Evolutionary conservation across 768 basidiomycete genomes (phyloP), one percentile per base, ranked within the genome.

Genomic region (Russula foetens): DNA sequence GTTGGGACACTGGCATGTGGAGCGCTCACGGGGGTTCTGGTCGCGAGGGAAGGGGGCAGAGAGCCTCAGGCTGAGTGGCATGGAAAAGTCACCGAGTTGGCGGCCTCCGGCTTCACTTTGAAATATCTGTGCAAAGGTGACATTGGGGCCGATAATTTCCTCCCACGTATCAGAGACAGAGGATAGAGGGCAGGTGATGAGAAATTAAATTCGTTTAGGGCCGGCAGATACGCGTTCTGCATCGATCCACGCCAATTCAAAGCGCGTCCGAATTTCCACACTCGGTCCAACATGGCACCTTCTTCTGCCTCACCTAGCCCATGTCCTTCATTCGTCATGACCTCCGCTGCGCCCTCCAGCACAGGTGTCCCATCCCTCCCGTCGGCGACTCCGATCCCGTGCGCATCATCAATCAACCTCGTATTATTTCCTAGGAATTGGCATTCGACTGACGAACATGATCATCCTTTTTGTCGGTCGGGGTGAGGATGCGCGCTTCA

Each of bases 401-500:
- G 39, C 47, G 60, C 44, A 7, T 38, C n/a, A 11, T n/a, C n/a
- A n/a, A n/a, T n/a, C n/a, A n/a, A n/a, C n/a, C n/a, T n/a, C n/a
- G n/a, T n/a, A n/a, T n/a, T n/a, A n/a, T n/a, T 17, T 7, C 24
- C 24, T 21, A 43, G 39, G 23, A 4, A 6, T 11, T 9, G 23
- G 19, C 12, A 31, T 17, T 29, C 9, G 28, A 15, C 28, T 9
- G 17, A 9, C 48, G 15, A 17, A 19, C n/a, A n/a, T n/a, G n/a
- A n/a, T n/a, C 26, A 7, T 14, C 1, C 24, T 8, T n/a, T 2
- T 5, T 15, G 41, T 47, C 17, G 9, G 7, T n/a, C 48, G 84
- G 81, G 82, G 81, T 61, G 77, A 78, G 52, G 75, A 75, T 15
- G 73, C 74, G 35, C 79, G 83, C 46, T 78, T 79, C 33, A 68